phyloP scores from a whole-genome alignment of 495 filamentous ascomycete genomes.

The Podospora pseudocomata region DNA sequence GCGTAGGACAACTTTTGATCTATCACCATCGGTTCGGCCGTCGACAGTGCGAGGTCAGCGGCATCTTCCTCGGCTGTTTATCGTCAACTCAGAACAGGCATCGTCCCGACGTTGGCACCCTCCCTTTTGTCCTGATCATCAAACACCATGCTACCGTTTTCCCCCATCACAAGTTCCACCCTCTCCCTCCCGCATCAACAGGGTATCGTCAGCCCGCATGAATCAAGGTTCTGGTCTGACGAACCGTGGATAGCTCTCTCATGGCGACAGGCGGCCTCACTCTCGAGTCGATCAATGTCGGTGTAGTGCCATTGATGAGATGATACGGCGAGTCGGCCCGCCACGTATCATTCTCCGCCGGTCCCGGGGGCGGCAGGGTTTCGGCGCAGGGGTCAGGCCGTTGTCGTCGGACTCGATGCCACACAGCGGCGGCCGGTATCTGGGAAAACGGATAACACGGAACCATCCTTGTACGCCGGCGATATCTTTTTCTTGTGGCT shows the following conservation, averaged over 20 bases:
- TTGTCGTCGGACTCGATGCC: background rate
- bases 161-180: background rate
- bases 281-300: background rate
- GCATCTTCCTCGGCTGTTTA: background rate
- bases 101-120: slow-evolving; percentile 1
- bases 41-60: background rate
- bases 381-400: background rate
- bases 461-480: background rate
- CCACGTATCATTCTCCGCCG: background rate
- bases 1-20: background rate
- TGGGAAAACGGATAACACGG: background rate
- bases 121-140: background rate
- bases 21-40: background rate
- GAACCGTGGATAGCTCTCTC: background rate
- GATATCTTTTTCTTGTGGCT: background rate
- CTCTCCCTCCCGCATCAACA: background rate
- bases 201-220: background rate
- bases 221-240: slow-evolving; percentile 1
- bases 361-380: slow-evolving; percentile 3
- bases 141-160: background rate
- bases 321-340: background rate
- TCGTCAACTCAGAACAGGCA: background rate
- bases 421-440: background rate
- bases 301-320: background rate
- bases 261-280: background rate